Evolutionary conservation across 805 yeast species (phyloP), one percentile per base, ranked within the genome.

Genomic region (Sugiyamaella mastotermitis): DNA sequence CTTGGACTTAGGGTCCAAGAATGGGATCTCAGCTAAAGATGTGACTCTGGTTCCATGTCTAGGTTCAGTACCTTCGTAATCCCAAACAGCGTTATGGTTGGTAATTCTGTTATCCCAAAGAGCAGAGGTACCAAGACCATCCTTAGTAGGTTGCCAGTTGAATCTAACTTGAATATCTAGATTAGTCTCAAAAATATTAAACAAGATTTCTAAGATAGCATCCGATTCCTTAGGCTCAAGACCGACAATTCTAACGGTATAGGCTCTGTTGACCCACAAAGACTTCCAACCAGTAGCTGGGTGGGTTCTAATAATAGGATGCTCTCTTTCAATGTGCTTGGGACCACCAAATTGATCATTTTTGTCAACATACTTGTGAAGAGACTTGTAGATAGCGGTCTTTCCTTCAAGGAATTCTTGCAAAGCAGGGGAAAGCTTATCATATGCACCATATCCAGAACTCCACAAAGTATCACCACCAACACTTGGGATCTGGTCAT

Each of bases 1-100:
- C 21, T 27, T 35, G 14, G 42, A 35, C 16, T 37, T 30, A 14
- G 33, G 33, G 31, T 47, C 55, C 35, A 37, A 51, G 37, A 38
- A 35, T 0, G 92, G 90, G 53, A 80, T 69, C 58, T 83, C 90
- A 47, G 78, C 87, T 50, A 73, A 72, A 3, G 83, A 78, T 13
- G 87, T 80, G 41, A 82, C 72, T 58, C 90, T 71, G 53, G 77
- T 76, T 6, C 83, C 83, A 49, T 82, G 90, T 58, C 92, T 31
- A 16, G 31, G 73, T 17, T 74, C 67, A 27, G 69, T 72, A 13
- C 81, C 78, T 48, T 73, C 80, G 80, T 84, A 82, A 52, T 82
- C 90, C 39, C 74, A 71, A 13, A 78, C 67, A 11, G 78, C 77
- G 40, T 62, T 59, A 58, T 77, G 83, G 39, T 66, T 66, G 17